Percentiles rank a stretch among this genome's conserved stretches.
These are phyloP conservation scores for Toxicodendron radicans DNA, from an alignment of 345 rosid species.

Conservation along the genomic window DNA sequence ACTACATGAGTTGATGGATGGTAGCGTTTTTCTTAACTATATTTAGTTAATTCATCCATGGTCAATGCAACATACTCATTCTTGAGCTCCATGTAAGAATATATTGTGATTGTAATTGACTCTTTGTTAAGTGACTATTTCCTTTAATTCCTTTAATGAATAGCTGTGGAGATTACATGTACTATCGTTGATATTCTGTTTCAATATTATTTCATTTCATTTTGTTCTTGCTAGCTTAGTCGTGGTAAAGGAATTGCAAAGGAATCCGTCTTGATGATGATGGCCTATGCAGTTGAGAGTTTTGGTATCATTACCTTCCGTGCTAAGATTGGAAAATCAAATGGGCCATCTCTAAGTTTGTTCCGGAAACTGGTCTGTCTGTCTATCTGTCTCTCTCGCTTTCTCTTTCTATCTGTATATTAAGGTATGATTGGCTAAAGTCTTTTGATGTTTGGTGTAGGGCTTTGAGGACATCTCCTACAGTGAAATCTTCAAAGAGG, in stretches of 20 bases:
- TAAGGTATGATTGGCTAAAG: slow-evolving; percentile 4
- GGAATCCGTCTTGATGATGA: slow-evolving; percentile 85
- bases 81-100: neutral
- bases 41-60: neutral
- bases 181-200: neutral
- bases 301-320: slow-evolving; percentile 62
- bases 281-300: slow-evolving; percentile 70
- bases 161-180: neutral
- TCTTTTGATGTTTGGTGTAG: slow-evolving; percentile 36
- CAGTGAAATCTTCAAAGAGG: slow-evolving; percentile 82
- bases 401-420: neutral
- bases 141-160: neutral
- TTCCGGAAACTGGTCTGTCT: slow-evolving; percentile 71
- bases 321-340: slow-evolving; percentile 84
- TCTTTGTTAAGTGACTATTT: neutral
- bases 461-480: slow-evolving; percentile 68
- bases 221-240: slow-evolving; percentile 59
- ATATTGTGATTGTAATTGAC: neutral
- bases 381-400: slow-evolving; percentile 12
- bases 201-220: slow-evolving; percentile 19
- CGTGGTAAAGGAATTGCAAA: slow-evolving; percentile 93
- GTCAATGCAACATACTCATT: neutral
- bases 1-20: slow-evolving; percentile 1
- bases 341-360: slow-evolving; percentile 64
- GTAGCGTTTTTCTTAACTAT: neutral